Base-by-base conservation (phyloP, 371 early-diverging fungal genomes). In the Capillidium heterosporum region DNA sequence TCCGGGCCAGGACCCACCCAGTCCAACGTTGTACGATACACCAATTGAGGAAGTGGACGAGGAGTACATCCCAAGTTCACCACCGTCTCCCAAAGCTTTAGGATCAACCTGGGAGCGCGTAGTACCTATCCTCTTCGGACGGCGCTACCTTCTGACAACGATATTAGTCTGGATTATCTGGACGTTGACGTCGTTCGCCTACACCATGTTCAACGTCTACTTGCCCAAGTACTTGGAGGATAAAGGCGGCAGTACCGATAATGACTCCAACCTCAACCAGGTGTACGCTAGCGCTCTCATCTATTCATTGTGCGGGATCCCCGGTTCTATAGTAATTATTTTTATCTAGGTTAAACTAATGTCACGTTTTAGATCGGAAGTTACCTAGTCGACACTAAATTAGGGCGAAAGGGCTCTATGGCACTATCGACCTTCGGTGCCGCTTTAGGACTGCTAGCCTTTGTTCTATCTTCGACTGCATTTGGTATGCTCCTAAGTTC, bases 181-280 rank as follows among this genome's bases (percentile, higher is more conserved):
- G 91, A 72, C 76, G 0, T 63, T 87, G 27, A 81, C 85, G 0
- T 75, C 87, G 0, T 62, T 84, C 58, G 86, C 84, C 0, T 90
- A 78, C 62, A 85, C 84, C n/a, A 85, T 85, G 72, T 87, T 87
- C 64, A 87, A 86, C 62, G 86, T 83, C 15, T 88, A 86, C 59
- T 60, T 85, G 13, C 85, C 86, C 13, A 81, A 85, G 57, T 80
- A 78, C 48, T 67, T 88, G 26, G 80, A 84, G 56, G 70, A 72
- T 17, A 73, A 75, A 48, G 69, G 71, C 4, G 68, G 68, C 26
- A 61, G 60, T 23, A 71, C 66, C 3, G 67, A 67, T 15, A 61
- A 63, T 0, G 58, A 64, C 8, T 67, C 69, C 19, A 61, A 74
- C 0, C 63, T 74, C 32, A 60, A 64, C n/a, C 76, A 78, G 28